Conservation (phyloP, 192 early-diverging fungal species). For the Piromyces sp. region DNA sequence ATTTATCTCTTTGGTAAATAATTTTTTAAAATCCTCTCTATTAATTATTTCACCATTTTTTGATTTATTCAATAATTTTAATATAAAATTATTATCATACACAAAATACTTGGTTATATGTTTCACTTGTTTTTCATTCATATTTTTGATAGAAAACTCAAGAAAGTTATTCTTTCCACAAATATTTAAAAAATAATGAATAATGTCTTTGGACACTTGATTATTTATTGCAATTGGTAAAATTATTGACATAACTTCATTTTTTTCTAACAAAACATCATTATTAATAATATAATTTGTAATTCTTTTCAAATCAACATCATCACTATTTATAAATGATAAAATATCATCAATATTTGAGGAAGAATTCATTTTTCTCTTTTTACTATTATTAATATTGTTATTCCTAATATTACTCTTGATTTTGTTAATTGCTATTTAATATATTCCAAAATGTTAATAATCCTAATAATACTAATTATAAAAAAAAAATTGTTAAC, state of each 20-base stretch:
- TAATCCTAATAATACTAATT: too few species aligned
- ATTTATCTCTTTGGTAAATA: neutral
- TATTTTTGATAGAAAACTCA: neutral
- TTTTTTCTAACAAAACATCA: neutral
- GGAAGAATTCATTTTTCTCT: too few species aligned
- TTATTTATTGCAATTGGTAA: neutral
- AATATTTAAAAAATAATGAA: neutral
- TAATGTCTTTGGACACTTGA: neutral
- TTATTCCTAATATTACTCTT: too few species aligned
- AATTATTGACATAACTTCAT: neutral
- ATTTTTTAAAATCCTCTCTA: neutral
- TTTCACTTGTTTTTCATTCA: neutral
- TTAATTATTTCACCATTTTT: neutral
- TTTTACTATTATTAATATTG: too few species aligned
- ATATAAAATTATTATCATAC: neutral
- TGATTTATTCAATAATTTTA: neutral
- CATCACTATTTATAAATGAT: neutral
- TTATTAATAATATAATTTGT: neutral
- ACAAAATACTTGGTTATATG: neutral
- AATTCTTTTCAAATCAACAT: neutral
- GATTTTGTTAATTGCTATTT: too few species aligned
- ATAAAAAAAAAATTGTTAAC: too few species aligned
- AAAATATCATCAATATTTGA: neutral
- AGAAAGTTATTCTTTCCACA: neutral
- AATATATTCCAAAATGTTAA: too few species aligned